Evolutionary conservation across 83 land plant species (phyloP).

Genomic region (Thuja plicata): DNA sequence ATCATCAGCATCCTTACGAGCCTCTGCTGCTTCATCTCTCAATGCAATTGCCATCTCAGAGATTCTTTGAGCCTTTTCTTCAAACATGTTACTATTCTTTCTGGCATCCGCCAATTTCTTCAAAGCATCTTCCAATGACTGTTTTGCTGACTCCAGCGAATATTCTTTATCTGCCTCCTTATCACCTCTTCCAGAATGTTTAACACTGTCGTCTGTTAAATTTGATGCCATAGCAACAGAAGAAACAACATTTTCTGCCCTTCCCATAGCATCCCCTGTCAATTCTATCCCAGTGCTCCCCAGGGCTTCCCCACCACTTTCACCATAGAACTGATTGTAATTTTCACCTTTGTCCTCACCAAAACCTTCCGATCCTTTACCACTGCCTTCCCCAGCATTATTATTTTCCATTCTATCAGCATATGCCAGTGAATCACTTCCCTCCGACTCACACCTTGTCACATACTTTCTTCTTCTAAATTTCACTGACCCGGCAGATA

Average conservation of each 20-base stretch:
- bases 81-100: constrained; percentile 68
- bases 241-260: background rate
- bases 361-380: background rate
- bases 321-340: background rate
- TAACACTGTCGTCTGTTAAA: background rate
- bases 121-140: constrained; percentile 52
- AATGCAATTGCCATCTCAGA: constrained; percentile 76
- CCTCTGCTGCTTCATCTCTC: constrained; percentile 73
- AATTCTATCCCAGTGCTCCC: background rate
- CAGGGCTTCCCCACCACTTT: background rate
- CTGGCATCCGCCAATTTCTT: constrained; percentile 77
- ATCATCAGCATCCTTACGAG: constrained; percentile 52
- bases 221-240: background rate
- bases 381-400: background rate
- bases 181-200: constrained; percentile 9
- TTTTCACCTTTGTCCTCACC: background rate
- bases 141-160: constrained; percentile 53
- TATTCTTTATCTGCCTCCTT: constrained; percentile 19
- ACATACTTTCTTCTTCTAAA: background rate
- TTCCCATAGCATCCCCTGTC: background rate
- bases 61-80: constrained; percentile 77
- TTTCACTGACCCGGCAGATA: background rate
- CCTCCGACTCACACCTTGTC: background rate
- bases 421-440: background rate
- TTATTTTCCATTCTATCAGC: background rate